Base-by-base conservation (phyloP, 495 filamentous ascomycete species). In the Apodospora peruviana region DNA sequence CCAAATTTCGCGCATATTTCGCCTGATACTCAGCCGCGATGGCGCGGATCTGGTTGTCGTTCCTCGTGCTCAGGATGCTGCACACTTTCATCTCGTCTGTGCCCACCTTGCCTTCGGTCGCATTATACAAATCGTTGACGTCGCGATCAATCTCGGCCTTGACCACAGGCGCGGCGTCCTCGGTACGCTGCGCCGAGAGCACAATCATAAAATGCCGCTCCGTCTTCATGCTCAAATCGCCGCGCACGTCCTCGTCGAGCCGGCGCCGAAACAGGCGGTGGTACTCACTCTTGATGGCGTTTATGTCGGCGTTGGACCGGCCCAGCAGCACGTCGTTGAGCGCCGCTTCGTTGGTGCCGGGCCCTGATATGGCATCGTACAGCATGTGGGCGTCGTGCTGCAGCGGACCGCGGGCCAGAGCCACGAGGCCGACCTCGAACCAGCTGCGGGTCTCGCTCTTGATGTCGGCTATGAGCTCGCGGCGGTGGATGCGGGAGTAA, bases 301-400 rank as follows among this genome's bases (percentile, higher is more conserved):
- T 70, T 8, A 97, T 71, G 60, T 96, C 90, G 16, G 88, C 87
- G 60, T 96, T 96, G 11, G 80, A 83, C 18, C 90, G 78, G 10
- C 85, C 78, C 4, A 96, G 79, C 1, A 97, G 76, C 12, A 93
- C 79, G 51, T 97, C 93, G 57, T 94, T 89, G 25, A 97, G 76
- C 3, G 91, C 69, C 56, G 72, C 75, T 57, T 97, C 91, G 49
- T 91, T 91, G 0, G 93, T 97, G 17, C 93, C 93, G 3, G 81
- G 56, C 2, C 91, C 89, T 14, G 80, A 67, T 65, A 95, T 79
- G 8, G 89, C 83, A 3, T 83, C 72, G 53, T 81, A 65, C 10
- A 86, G 69, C 29, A 77, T 73, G 54, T 80, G 71, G 3, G 81
- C 79, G 61, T 95, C 91, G 52, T 86, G 72, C 34, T 74, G 63